phyloP scores from a whole-genome alignment of 495 filamentous ascomycete species.

The Xylaria flabelliformis region DNA sequence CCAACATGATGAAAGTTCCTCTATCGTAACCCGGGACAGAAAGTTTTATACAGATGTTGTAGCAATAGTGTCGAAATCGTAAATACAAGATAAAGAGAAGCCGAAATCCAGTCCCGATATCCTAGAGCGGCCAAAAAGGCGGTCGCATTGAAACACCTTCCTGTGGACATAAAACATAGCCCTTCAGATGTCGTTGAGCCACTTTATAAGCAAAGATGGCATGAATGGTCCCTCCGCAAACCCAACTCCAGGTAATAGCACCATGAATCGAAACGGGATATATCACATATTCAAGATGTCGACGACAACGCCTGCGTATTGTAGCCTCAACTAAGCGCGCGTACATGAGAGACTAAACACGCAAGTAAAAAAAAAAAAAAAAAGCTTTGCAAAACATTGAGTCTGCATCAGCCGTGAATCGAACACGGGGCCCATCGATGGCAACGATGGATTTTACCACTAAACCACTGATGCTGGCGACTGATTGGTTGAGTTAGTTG shows the following conservation, averaged over 20 bases:
- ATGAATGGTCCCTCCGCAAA: background rate
- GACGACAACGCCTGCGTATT: background rate
- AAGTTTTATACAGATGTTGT: background rate
- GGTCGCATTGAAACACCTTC: background rate
- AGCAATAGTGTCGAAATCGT: background rate
- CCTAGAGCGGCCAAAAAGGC: background rate
- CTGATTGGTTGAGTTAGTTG: background rate
- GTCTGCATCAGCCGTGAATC: conserved; percentile 55
- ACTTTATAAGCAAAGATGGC: background rate
- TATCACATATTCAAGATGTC: background rate
- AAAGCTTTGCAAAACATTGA: background rate
- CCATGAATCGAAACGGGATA: background rate
- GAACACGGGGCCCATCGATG: conserved; percentile 61
- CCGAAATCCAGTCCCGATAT: background rate
- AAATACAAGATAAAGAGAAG: background rate
- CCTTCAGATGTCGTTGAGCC: background rate
- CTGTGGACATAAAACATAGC: background rate
- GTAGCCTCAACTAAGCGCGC: background rate
- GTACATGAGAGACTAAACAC: too few relatives aligned
- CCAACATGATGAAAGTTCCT: background rate
- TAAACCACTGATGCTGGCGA: conserved; percentile 53
- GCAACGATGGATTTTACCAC: conserved; percentile 63
- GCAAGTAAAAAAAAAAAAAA: too few relatives aligned
- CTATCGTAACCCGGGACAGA: too few relatives aligned
- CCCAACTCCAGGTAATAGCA: background rate